Conservation (phyloP, 257 asterid species). For the Nicotiana tabacum region DNA sequence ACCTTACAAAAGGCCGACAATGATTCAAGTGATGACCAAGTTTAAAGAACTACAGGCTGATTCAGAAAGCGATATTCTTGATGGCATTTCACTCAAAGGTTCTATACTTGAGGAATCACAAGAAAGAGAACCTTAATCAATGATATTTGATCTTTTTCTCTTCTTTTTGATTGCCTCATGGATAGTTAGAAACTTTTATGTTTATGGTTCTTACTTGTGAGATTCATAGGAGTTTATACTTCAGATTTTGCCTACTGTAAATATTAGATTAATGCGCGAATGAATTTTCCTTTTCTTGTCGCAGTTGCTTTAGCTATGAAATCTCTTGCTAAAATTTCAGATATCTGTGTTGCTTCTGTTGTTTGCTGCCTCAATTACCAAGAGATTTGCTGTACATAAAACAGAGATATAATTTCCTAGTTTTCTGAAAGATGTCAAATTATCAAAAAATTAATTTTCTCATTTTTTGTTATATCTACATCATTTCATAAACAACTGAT, state of each 20-base stretch:
- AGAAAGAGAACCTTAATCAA: slow-evolving; percentile 43
- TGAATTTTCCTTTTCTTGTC: neutral
- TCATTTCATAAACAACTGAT: neutral
- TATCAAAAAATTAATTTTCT: neutral
- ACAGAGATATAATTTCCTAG: neutral
- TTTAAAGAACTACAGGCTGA: slow-evolving; percentile 71
- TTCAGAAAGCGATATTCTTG: slow-evolving; percentile 73
- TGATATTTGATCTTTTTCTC: neutral
- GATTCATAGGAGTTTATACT: neutral
- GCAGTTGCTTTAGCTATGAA: neutral
- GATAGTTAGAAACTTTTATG: slow-evolving; percentile 4
- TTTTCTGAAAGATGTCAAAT: neutral
- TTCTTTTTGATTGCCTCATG: neutral
- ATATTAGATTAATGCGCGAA: neutral
- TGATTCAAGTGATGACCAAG: slow-evolving; percentile 97
- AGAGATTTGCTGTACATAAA: neutral
- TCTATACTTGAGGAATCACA: slow-evolving; percentile 73
- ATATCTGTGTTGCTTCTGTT: neutral
- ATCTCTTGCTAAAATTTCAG: neutral
- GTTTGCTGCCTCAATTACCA: too few relatives aligned
- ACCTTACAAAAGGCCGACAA: slow-evolving; percentile 75
- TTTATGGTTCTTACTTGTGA: neutral
- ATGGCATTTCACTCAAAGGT: slow-evolving; percentile 64
- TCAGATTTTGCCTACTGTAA: slow-evolving; percentile 7
- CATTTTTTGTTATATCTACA: neutral